A percentile compares a stretch with the other conserved stretches of the same genome.
Evolutionary conservation across 169 alveolate species (phyloP).

Genomic region (Plasmodium gonderi): DNA sequence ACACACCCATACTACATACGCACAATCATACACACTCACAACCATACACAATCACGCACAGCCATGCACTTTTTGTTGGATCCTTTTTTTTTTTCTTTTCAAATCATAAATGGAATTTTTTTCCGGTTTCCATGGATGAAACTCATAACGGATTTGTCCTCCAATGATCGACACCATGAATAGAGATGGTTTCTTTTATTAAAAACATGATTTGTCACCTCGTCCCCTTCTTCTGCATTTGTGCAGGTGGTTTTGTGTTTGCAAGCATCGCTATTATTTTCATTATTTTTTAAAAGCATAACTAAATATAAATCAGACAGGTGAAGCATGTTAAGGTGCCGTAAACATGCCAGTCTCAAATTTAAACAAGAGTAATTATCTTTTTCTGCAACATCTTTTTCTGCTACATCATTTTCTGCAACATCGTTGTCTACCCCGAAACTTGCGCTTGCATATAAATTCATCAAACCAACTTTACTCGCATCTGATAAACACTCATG

Average conservation of each 20-base stretch:
- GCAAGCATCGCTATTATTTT: neutral
- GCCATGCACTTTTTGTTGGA: neutral
- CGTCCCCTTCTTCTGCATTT: neutral
- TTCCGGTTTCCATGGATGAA: conserved; percentile 12
- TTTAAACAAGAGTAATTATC: conserved; percentile 5
- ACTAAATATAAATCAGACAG: conserved; percentile 7
- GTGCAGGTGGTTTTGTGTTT: neutral
- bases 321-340: conserved; percentile 18
- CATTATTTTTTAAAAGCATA: neutral
- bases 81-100: neutral
- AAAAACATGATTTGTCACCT: neutral
- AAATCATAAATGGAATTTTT: conserved; percentile 57
- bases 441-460: conserved; percentile 10
- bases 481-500: conserved; percentile 35
- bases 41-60: neutral
- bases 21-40: neutral
- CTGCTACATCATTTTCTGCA: neutral
- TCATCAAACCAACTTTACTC: conserved; percentile 30
- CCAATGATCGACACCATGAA: conserved; percentile 63
- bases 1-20: neutral
- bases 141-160: conserved; percentile 35
- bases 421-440: neutral
- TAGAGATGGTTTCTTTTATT: conserved; percentile 48
- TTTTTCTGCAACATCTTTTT: neutral
- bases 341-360: neutral